Conservation (phyloP, 2,329 filamentous ascomycete species). For the Penicillium sp. region DNA sequence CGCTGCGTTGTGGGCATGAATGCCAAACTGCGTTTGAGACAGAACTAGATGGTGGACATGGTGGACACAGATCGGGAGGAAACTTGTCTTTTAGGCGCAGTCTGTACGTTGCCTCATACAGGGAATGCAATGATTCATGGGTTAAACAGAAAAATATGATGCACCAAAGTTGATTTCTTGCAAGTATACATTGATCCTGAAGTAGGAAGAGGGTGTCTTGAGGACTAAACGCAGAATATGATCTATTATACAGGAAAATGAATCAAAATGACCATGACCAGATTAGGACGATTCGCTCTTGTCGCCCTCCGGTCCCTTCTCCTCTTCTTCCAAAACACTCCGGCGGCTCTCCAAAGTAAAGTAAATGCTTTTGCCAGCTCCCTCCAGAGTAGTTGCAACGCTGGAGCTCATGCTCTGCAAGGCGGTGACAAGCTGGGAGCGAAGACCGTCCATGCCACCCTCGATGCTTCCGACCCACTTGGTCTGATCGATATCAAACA, state of each 20-base stretch:
- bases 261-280: conserved; percentile 13
- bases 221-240: conserved; percentile 28
- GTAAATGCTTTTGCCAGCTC: conserved; percentile 78
- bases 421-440: conserved; percentile 76
- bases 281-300: conserved; percentile 36
- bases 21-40: conserved; percentile 53
- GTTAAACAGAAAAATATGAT: not conserved
- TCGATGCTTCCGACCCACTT: conserved; percentile 74
- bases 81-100: not conserved
- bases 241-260: conserved; percentile 40
- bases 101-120: not conserved
- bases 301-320: conserved; percentile 37
- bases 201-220: conserved; percentile 18
- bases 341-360: conserved; percentile 81
- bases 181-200: conserved; percentile 25
- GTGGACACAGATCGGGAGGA: not conserved
- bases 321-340: conserved; percentile 75
- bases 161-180: conserved; percentile 15
- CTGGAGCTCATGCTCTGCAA: conserved; percentile 77
- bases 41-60: conserved; percentile 16
- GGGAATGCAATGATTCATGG: not conserved
- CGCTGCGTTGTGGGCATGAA: conserved; percentile 91
- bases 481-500: conserved; percentile 73
- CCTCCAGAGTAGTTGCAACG: conserved; percentile 75
- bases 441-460: conserved; percentile 76